phyloP scores from a whole-genome alignment of 345 rosid species.

The Hevea brasiliensis region DNA sequence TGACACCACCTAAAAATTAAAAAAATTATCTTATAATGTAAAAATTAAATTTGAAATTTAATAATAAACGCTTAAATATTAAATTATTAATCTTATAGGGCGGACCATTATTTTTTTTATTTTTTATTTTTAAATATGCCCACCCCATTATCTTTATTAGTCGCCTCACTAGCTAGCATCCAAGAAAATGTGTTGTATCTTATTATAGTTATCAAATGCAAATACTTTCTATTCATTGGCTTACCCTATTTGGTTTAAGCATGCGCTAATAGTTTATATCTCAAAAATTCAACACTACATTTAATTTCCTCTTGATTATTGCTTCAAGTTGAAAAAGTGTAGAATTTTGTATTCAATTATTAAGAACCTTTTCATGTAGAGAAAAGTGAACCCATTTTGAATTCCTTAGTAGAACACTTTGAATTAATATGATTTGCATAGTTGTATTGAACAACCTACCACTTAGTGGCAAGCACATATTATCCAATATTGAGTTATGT shows the following conservation, averaged over 20 bases:
- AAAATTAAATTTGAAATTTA: too few species aligned
- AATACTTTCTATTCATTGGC: background rate
- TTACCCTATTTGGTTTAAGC: background rate
- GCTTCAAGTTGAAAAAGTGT: background rate
- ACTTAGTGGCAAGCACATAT: conserved; percentile 4
- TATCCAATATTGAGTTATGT: background rate
- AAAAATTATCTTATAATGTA: too few species aligned
- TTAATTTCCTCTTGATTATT: background rate
- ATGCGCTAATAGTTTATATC: background rate
- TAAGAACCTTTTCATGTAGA: background rate
- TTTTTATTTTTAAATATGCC: background rate
- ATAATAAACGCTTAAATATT: too few species aligned
- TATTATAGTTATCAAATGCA: too few species aligned
- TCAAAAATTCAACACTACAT: background rate
- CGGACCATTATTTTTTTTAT: too few species aligned
- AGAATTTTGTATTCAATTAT: background rate
- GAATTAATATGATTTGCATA: background rate
- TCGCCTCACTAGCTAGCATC: background rate
- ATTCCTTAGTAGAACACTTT: background rate
- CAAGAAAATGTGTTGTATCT: background rate
- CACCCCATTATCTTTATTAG: background rate
- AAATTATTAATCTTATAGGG: too few species aligned
- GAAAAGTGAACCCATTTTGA: background rate
- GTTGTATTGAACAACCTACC: background rate
- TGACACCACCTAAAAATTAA: too few species aligned